Evolutionary conservation across 495 filamentous ascomycete genomes (phyloP), one percentile per base, ranked within the genome.

Genomic region (Aspergillus nanangensis): DNA sequence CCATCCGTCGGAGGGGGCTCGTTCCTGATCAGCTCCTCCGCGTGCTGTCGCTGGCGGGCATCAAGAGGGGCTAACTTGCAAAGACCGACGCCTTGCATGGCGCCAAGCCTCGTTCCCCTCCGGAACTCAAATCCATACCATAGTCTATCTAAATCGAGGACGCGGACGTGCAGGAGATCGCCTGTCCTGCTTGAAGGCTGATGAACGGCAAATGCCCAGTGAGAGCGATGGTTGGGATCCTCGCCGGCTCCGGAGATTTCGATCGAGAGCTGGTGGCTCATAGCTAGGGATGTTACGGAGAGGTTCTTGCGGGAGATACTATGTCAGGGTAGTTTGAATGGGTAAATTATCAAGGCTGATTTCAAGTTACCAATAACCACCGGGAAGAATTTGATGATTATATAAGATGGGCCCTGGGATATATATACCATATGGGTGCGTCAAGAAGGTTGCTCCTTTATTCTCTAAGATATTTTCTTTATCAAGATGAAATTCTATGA

Each of bases 101-200:
- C 47, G 24, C 32, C n/a, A 1, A 52, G 24, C 7, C 42, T 41
- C 2, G 35, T 50, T 21, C 41, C 42, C 23, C 44, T 31, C 4
- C 53, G 45, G 8, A 37, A 20, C 22, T 56, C 53, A 34, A 52
- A 53, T 18, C 51, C 46, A 33, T 51, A 57, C 50, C 50, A 53
- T 1, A 53, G 41, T 18, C 18, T 41, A 0, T 48, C 19, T 3
- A 48, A 10, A 14, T 53, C 42, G 27, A 51, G 40, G 0, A 31
- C 3, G 23, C 38, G 25, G 3, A 51, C 42, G 35, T 51, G 48
- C 10, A 42, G 24, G 13, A 51, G 29, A 38, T 51, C 48, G 37
- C 42, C 43, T 20, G 29, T 21, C 2, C 17, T 4, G 10, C 32
- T 32, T 14, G 21, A 4, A 8, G 43, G 38, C 3, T 22, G 23